Evolutionary conservation across 768 basidiomycete species (phyloP).

Genomic region (Boletus subcaerulescens): DNA sequence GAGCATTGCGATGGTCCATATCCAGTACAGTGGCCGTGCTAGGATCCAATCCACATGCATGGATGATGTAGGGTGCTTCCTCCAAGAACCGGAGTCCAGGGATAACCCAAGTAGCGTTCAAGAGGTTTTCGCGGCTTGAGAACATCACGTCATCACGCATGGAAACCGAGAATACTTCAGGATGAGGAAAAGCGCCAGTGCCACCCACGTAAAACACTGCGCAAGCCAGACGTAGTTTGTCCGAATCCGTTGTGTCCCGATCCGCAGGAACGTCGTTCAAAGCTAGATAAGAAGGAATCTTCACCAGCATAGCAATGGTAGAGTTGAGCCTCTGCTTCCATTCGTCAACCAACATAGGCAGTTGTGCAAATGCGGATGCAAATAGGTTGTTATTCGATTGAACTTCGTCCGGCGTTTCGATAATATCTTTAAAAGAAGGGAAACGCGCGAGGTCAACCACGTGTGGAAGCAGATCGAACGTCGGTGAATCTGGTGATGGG

Average conservation of each 20-base stretch:
- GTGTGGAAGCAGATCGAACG: slow-evolving; percentile 14
- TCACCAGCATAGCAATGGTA: slow-evolving; percentile 7
- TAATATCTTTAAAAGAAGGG: slow-evolving; percentile 10
- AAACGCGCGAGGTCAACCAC: slow-evolving; percentile 10
- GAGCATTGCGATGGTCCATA: slow-evolving; percentile 13
- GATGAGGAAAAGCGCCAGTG: neutral
- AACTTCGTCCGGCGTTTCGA: slow-evolving; percentile 1
- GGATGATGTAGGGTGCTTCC: slow-evolving; percentile 11
- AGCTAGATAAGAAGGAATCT: slow-evolving; percentile 5
- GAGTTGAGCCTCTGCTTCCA: slow-evolving; percentile 10
- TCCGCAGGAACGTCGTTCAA: neutral
- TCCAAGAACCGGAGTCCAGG: neutral
- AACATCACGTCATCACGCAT: neutral
- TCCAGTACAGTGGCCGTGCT: slow-evolving; percentile 5
- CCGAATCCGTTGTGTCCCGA: neutral
- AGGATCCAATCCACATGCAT: slow-evolving; percentile 12
- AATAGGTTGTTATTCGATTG: neutral
- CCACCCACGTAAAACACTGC: slow-evolving; percentile 5
- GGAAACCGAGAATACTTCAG: slow-evolving; percentile 1
- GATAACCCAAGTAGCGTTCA: neutral
- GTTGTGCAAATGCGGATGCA: slow-evolving; percentile 10
- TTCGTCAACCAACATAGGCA: slow-evolving; percentile 3
- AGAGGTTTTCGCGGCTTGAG: neutral
- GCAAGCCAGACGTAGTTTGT: slow-evolving; percentile 10
- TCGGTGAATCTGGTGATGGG: slow-evolving; percentile 1